Evolutionary conservation across 305 asterid genomes (phyloP).

Genomic region (Fraxinus floribunda): DNA sequence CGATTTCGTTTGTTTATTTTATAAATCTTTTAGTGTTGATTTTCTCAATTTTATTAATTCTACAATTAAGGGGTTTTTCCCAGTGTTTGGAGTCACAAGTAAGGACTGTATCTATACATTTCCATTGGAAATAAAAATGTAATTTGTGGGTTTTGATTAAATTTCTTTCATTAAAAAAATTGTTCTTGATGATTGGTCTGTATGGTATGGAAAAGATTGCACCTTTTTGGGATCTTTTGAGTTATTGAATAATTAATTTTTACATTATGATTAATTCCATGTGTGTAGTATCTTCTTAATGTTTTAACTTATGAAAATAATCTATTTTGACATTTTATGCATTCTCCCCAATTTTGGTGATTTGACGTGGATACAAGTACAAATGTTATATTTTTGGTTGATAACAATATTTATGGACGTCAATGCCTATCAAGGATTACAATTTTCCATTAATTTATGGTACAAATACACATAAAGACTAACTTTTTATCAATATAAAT

Average conservation of each 20-base stretch:
- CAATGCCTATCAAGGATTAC: not conserved
- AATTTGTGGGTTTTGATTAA: constrained; percentile 2
- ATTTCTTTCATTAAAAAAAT: not conserved
- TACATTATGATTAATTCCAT: not conserved
- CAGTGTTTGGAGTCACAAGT: not conserved
- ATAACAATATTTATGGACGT: not conserved
- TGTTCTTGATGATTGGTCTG: constrained; percentile 1
- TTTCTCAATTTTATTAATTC: not conserved
- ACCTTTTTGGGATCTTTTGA: not conserved
- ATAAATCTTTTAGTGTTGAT: not conserved
- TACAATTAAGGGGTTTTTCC: not conserved
- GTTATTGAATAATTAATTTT: not conserved
- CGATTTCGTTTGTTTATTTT: not conserved
- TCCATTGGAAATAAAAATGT: not conserved
- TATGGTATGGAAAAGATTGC: not conserved
- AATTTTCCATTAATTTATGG: not conserved
- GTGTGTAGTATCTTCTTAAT: not conserved
- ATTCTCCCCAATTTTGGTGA: not conserved
- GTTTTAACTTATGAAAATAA: not conserved
- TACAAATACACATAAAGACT: not conserved
- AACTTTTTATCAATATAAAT: not conserved
- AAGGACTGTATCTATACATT: constrained; percentile 33
- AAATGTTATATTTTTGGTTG: not conserved
- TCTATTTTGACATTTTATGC: not conserved
- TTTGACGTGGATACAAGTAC: not conserved